Evolutionary conservation across 2,329 filamentous ascomycete species (phyloP).

Genomic region (Scedosporium minutisporum): DNA sequence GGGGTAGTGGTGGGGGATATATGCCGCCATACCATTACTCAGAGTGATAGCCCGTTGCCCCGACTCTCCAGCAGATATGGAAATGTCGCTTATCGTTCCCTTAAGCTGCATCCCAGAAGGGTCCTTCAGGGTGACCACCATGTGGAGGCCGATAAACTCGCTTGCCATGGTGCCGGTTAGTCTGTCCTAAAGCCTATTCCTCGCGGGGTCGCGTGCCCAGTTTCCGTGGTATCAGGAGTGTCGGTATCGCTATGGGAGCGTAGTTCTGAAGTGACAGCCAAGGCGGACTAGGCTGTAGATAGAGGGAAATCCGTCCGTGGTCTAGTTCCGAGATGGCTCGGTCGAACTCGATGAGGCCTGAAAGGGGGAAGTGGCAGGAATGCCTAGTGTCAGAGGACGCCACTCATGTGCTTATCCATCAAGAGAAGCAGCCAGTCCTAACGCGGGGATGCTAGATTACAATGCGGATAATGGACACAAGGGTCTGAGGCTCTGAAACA

Average conservation of each 20-base stretch:
- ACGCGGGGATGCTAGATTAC: neutral
- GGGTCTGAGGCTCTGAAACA: too few relatives aligned
- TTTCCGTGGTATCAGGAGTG: conserved; percentile 3
- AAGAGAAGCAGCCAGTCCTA: neutral
- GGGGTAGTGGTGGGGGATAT: neutral
- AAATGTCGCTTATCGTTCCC: conserved; percentile 60
- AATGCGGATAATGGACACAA: too few relatives aligned
- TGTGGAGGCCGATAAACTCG: conserved; percentile 66
- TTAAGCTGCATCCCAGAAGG: conserved; percentile 56
- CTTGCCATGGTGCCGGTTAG: conserved; percentile 29
- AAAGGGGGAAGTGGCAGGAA: neutral
- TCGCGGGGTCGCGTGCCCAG: neutral
- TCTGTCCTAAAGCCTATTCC: neutral
- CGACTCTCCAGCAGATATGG: conserved; percentile 16
- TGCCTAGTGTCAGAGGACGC: neutral
- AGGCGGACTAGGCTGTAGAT: neutral
- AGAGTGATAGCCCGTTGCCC: conserved; percentile 60
- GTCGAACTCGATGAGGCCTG: neutral
- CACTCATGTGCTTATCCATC: neutral
- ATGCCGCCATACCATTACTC: conserved; percentile 51
- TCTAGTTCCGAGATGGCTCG: neutral
- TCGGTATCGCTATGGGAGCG: too few relatives aligned
- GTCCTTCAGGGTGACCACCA: conserved; percentile 61
- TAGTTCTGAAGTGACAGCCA: neutral
- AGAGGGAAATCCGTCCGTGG: neutral